Conservation (phyloP, 129 eudicot species). For the Cynara cardunculus region DNA sequence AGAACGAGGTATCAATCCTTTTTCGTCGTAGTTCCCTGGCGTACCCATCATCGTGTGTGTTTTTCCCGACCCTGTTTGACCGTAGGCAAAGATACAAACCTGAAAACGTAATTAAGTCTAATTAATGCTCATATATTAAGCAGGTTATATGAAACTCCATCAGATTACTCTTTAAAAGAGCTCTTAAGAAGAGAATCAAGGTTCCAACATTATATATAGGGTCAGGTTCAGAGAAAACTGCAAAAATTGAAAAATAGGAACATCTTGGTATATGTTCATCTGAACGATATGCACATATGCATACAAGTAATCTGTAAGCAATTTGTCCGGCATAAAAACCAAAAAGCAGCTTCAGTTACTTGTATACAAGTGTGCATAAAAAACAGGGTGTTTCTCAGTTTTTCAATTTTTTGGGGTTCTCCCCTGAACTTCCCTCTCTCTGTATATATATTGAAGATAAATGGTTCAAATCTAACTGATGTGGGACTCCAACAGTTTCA, state of each 20-base stretch:
- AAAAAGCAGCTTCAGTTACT: no score
- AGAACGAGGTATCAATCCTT: constrained; percentile 91
- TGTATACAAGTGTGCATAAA: no score
- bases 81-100: constrained; percentile 98
- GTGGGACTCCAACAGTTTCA: background rate
- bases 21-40: constrained; percentile 55
- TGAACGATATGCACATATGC: no score
- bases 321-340: no score
- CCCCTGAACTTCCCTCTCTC: no score
- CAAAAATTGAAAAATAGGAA: no score
- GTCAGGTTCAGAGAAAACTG: no score
- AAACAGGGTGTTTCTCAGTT: no score
- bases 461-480: background rate
- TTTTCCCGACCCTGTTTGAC: constrained; percentile 98
- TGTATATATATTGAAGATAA: no score
- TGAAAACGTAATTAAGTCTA: constrained; percentile 20
- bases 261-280: no score
- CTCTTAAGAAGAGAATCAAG: background rate
- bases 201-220: background rate
- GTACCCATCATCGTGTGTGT: constrained; percentile 99
- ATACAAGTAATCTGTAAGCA: no score
- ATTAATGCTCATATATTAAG: background rate
- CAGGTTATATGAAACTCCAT: background rate
- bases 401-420: no score
- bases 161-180: background rate